Base-by-base conservation (phyloP, 1,284 basidiomycete genomes). In the Ustilago hordei region DNA sequence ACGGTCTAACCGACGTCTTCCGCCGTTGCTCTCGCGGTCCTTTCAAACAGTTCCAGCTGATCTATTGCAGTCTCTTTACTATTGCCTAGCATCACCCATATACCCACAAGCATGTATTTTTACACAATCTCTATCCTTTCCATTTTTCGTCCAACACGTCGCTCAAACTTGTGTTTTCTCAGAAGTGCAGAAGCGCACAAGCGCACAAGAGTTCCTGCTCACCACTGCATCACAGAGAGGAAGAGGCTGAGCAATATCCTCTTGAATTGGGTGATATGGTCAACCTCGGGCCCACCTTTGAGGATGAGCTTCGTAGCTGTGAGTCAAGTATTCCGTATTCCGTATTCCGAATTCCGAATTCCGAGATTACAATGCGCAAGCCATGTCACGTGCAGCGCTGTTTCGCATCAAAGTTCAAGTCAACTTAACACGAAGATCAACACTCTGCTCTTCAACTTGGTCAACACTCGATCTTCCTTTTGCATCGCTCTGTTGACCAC, bases 31-130 rank as follows among this genome's bases (percentile, higher is more conserved):
- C 15, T 41, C 39, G 17, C 39, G 1, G 39, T 17, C 15, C 23
- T 35, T 13, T 35, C 52, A 8, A 34, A 8, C n/a, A 17, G 17
- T 19, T 54, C 19, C 3, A 28, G 13, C 19, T 19, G 54, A 19
- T 41, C 23, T 4, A 36, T 38, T 41, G 35, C 36, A 19, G 23
- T 28, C 35, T 38, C 23, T 13, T 39, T 23, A 3, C 13, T 23
- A 15, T 23, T 23, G 19, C n/a, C 12, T 13, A 28, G 36, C 53
- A 19, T 60, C 13, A 12, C 47, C 58, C 23, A 59, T 65, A 75
- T 66, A 66, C 72, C 65, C 63, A 13, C 64, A 71, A 71, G 36
- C 47, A 13, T 75, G 69, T 75, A 71, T 66, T 71, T 66, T 28
- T 68, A 73, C 19, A 60, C 64, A 72, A 59, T 72, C 60, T 47